These are phyloP conservation scores for Colletotrichum kahawae DNA, from an alignment of 2,329 filamentous ascomycete genomes.

Conservation along the genomic window DNA sequence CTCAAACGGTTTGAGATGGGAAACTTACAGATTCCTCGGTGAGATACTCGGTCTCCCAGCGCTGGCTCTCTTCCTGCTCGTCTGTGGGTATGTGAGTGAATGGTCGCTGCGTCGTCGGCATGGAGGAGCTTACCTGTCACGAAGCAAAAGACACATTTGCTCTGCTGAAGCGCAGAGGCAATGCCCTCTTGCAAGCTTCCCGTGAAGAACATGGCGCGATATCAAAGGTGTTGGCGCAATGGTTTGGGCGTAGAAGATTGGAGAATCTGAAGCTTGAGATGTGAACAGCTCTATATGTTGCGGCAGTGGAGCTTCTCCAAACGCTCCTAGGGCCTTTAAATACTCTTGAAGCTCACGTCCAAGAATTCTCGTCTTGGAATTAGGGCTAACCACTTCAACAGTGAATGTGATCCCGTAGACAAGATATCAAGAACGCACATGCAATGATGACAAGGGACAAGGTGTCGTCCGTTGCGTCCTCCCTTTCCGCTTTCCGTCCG, in stretches of 20 bases:
- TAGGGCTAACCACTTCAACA: neutral
- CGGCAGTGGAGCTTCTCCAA: neutral
- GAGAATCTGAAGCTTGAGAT: neutral
- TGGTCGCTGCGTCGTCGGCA: neutral
- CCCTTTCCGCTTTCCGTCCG: neutral
- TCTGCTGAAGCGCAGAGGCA: slow-evolving; percentile 71
- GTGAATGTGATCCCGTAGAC: neutral
- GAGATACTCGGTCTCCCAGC: slow-evolving; percentile 76
- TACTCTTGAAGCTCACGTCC: too few relatives aligned
- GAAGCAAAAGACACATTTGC: slow-evolving; percentile 85
- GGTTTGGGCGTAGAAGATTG: neutral
- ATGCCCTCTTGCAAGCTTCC: slow-evolving; percentile 85
- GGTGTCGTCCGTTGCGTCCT: slow-evolving; percentile 10
- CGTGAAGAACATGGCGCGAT: slow-evolving; percentile 74
- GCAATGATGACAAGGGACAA: slow-evolving; percentile 9
- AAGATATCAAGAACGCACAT: neutral
- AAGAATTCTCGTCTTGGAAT: too few relatives aligned
- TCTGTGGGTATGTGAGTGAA: slow-evolving; percentile 51
- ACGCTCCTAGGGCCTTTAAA: neutral
- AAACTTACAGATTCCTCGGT: slow-evolving; percentile 56
- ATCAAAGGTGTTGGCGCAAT: neutral
- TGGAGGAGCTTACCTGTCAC: slow-evolving; percentile 66
- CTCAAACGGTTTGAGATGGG: too few relatives aligned
- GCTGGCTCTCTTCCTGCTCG: slow-evolving; percentile 68
- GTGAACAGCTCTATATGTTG: neutral